Conservation (phyloP, 1,139 yeast genomes). For the Eremothecium gossypii region DNA sequence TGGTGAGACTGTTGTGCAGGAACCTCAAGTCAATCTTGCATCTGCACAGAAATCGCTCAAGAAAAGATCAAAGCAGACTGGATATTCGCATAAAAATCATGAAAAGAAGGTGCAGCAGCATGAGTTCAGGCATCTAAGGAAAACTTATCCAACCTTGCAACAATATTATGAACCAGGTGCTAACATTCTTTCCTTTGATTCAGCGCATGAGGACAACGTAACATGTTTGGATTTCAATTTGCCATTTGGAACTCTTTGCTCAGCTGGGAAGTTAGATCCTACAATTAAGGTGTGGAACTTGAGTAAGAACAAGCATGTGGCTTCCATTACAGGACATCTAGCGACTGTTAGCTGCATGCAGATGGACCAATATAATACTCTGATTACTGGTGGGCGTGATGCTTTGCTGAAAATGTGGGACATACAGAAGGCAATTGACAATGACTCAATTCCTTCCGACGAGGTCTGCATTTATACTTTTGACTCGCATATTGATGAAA, state of each 20-base stretch:
- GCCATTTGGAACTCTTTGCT: slow-evolving; percentile 65
- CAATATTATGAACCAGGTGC: slow-evolving; percentile 54
- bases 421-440: slow-evolving; percentile 26
- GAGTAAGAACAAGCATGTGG: slow-evolving; percentile 42
- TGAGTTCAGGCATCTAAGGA: slow-evolving; percentile 31
- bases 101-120: slow-evolving; percentile 15
- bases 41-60: neutral
- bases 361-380: slow-evolving; percentile 38
- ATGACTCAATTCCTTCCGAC: slow-evolving; percentile 24
- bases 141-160: slow-evolving; percentile 51
- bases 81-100: slow-evolving; percentile 13
- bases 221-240: slow-evolving; percentile 54
- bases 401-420: slow-evolving; percentile 58
- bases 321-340: slow-evolving; percentile 43
- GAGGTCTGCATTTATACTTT: slow-evolving; percentile 38
- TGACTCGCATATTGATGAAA: slow-evolving; percentile 55
- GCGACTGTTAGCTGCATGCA: slow-evolving; percentile 52
- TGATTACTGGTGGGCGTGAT: slow-evolving; percentile 56
- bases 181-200: slow-evolving; percentile 38
- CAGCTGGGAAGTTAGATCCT: slow-evolving; percentile 66
- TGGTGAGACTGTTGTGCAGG: no score
- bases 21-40: no score
- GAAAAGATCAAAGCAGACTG: slow-evolving; percentile 8
- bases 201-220: slow-evolving; percentile 44
- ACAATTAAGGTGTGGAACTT: slow-evolving; percentile 82